Conservation (phyloP, 2,329 filamentous ascomycete species). For the Graphilbum fragrans region DNA sequence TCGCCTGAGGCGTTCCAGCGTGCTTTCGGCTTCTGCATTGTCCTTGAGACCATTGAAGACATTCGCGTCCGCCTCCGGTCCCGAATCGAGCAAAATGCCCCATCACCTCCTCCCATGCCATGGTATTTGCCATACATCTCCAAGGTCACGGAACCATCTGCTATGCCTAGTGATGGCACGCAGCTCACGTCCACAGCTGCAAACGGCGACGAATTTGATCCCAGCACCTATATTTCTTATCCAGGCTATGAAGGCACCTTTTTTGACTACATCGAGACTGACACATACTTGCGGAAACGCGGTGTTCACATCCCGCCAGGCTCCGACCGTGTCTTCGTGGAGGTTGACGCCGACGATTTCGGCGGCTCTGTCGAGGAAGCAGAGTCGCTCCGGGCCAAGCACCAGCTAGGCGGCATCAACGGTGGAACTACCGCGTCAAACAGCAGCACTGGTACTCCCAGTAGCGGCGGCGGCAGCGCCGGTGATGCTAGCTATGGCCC, state of each 20-base stretch:
- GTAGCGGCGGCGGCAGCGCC: too few species aligned
- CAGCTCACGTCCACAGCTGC: too few species aligned
- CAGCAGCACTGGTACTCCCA: too few species aligned
- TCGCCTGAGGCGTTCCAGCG: conserved; percentile 35
- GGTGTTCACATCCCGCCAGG: conserved; percentile 50
- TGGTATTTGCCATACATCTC: conserved; percentile 33
- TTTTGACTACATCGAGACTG: conserved; percentile 66
- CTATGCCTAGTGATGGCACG: background rate
- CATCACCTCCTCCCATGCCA: conserved; percentile 42
- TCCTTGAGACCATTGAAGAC: conserved; percentile 39
- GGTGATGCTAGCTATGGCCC: too few species aligned
- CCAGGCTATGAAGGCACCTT: conserved; percentile 62
- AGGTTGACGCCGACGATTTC: conserved; percentile 36
- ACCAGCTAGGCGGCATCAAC: too few species aligned
- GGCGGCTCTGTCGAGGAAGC: conserved; percentile 8
- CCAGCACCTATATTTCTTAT: background rate
- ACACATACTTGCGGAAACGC: conserved; percentile 55
- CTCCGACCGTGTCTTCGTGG: conserved; percentile 47
- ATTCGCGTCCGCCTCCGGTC: conserved; percentile 29
- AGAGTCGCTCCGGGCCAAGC: too few species aligned
- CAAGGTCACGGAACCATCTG: conserved; percentile 7
- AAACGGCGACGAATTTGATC: background rate
- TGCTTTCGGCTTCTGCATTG: conserved; percentile 58
- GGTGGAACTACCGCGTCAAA: too few species aligned
- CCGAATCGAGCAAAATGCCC: conserved; percentile 39